Base-by-base conservation (phyloP, 2,329 filamentous ascomycete species). In the Colletotrichum agaves region DNA sequence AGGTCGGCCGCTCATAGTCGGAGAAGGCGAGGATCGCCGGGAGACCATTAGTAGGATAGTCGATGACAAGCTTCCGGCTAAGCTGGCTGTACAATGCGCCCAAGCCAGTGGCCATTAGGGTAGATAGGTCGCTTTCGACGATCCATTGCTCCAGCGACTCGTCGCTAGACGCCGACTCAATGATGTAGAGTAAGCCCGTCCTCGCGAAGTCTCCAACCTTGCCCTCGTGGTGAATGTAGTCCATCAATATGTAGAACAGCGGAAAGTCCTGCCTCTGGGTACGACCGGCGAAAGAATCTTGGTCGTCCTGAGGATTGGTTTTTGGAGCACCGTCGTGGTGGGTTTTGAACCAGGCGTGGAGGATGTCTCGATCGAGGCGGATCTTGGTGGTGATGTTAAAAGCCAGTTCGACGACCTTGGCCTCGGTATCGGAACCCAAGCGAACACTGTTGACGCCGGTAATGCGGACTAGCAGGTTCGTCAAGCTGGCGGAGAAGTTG, bases 301-400 rank as follows among this genome's bases (percentile, higher is more conserved):
- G 94, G 72, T 87, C 88, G 56, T 89, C 86, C 17, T 78, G 79
- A 47, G 79, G 78, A 61, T 74, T 80, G 23, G 78, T 84, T 73
- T 78, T 82, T 4, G 41, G 66, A 58, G 23, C 50, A 39, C 70
- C 62, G 8, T 73, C 76, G 73, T 72, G 78, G 21, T 84, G 83
- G 7, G 89, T 88, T 71, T 91, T 92, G 81, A 99, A 99, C 96
- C 96, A 99, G 15, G 93, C 92, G 1, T 93, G 88, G 52, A 99
- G 81, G 61, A 98, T 95, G 66, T 90, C 87, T 4, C 96, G 94
- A 73, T 97, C 91, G 69, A 98, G 83, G 50, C 96, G 87, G 73
- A 99, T 97, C 84, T 98, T 98, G 72, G 96, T 97, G 19, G 96
- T 93, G 72, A 99, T 94, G 70, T 95, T 97, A 81, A 99, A 99